Base-by-base conservation (phyloP, 305 asterid genomes). In the Fraxinus angustifolia region DNA sequence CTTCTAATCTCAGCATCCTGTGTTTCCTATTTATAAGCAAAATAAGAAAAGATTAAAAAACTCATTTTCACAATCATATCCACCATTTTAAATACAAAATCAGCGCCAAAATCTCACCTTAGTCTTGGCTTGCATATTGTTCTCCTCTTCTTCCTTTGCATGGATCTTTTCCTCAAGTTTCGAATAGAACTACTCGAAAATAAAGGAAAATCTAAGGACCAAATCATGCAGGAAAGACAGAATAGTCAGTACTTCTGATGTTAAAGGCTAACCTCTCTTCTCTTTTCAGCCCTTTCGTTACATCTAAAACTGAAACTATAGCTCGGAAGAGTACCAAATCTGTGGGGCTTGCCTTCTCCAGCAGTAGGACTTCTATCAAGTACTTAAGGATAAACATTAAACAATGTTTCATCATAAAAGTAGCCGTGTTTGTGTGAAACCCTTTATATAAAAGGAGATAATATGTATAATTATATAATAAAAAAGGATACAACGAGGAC, bases 161-260 rank as follows among this genome's bases (percentile, higher is more conserved):
- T 90, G 98, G 83, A 93, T 91, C 88, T 92, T 95, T 77, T 95
- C 97, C 92, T 93, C 99, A n/a, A 95, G 93, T 87, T 93, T 93
- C 8, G 99, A 81, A 83, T 92, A 95, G 76, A 93, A 95, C 99
- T 95, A 87, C 72, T 45, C 70, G 75, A 83, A 77, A 81, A 80
- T 31, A 58, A 79, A 83, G 34, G 31, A 62, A 83, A 77, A 60
- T 65, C 30, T 81, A 74, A 80, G 68, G 77, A 72, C 75, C 21
- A 78, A 48, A 86, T 48, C 68, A 77, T 16, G 40, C 80, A 31
- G 10, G 65, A 33, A 81, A 80, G 34, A 68, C 16, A 28, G 40
- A n/a, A 76, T 14, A 28, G 68, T 28, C 31, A 17, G 84, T 67
- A 45, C 2, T 26, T 68, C 42, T 45, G 28, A 71, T 26, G 81